Percentiles rank a stretch among this genome's conserved stretches.
These are phyloP conservation scores for Naganishia friedmannii DNA, from an alignment of 768 basidiomycete genomes.

Conservation along the genomic window DNA sequence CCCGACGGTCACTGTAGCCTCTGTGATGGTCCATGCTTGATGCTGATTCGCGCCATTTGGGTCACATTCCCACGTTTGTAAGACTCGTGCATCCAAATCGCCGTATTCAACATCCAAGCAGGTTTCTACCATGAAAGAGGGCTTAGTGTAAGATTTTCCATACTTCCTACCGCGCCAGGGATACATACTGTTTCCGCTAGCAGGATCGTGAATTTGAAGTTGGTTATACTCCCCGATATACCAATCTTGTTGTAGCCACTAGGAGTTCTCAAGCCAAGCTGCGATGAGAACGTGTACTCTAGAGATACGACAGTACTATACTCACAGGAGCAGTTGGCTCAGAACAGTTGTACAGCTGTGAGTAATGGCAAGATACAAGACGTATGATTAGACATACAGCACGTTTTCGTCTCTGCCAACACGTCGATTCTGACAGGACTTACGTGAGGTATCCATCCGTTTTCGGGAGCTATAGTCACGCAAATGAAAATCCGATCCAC, in stretches of 20 bases:
- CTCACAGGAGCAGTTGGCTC: not conserved
- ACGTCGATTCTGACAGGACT: not conserved
- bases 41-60: not conserved
- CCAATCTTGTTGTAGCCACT: not conserved
- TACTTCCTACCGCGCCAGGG: not conserved
- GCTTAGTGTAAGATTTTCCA: not conserved
- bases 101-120: not conserved
- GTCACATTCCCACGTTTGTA: constrained; percentile 12
- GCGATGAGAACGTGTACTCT: not conserved
- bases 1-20: no score
- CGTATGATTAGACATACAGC: not conserved
- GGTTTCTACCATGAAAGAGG: not conserved
- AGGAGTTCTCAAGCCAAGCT: not conserved
- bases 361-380: not conserved
- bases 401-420: not conserved
- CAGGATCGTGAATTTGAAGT: not conserved
- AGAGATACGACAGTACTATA: not conserved
- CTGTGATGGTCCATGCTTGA: not conserved
- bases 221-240: not conserved
- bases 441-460: not conserved
- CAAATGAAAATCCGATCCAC: not conserved
- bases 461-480: not conserved
- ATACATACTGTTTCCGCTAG: not conserved
- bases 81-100: not conserved
- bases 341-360: not conserved